phyloP scores from a whole-genome alignment of 331 rosid genomes.

The Quercus lobata region DNA sequence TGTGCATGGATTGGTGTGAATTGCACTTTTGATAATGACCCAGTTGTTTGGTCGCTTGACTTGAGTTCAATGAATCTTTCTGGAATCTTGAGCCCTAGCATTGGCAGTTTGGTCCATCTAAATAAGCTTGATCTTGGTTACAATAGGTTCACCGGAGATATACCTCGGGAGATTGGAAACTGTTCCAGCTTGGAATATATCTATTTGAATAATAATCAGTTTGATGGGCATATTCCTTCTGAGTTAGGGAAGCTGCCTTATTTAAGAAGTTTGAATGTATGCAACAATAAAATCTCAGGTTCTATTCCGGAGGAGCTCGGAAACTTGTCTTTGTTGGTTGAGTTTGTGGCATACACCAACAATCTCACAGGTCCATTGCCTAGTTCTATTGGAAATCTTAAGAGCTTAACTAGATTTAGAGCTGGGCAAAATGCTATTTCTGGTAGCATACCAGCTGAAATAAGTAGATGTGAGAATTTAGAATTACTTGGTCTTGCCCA shows the following conservation, averaged over 20 bases:
- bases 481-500: constrained; percentile 82
- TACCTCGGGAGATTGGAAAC: constrained; percentile 74
- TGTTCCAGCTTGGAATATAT: constrained; percentile 52
- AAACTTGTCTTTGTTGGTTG: constrained; percentile 57
- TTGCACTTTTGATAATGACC: constrained; percentile 45
- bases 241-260: constrained; percentile 58
- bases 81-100: constrained; percentile 51
- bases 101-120: constrained; percentile 58
- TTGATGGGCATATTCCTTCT: constrained; percentile 62
- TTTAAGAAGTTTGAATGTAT: constrained; percentile 58
- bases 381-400: constrained; percentile 72
- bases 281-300: constrained; percentile 72
- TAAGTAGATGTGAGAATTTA: constrained; percentile 64
- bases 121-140: constrained; percentile 54
- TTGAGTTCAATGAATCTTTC: constrained; percentile 60
- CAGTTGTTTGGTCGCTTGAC: constrained; percentile 48
- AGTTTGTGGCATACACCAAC: constrained; percentile 77
- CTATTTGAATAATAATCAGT: constrained; percentile 61
- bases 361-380: constrained; percentile 73
- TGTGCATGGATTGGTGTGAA: constrained; percentile 76
- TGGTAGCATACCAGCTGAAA: constrained; percentile 72
- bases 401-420: constrained; percentile 55
- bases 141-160: constrained; percentile 54
- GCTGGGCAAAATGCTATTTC: constrained; percentile 85
- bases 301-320: constrained; percentile 70